Conservation (phyloP, 768 basidiomycete genomes). For the Ramaria sp. region DNA sequence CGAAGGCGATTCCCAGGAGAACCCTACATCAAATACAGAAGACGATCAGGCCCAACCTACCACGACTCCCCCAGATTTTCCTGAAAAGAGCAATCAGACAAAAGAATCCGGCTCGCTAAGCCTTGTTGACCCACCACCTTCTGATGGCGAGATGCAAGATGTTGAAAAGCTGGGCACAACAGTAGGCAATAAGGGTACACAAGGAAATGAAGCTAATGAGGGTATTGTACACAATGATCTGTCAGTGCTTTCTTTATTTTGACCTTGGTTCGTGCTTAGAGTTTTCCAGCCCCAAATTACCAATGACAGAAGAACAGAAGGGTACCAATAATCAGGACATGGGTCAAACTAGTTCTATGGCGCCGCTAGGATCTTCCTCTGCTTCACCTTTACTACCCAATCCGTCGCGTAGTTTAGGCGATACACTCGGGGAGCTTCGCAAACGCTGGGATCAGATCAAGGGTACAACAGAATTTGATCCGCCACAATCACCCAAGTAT, state of each 20-base stretch:
- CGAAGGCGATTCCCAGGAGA: neutral
- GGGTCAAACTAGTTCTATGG: constrained; percentile 3
- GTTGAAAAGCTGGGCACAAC: neutral
- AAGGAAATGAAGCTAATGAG: no score
- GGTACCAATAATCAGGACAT: constrained; percentile 7
- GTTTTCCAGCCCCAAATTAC: neutral
- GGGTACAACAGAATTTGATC: constrained; percentile 25
- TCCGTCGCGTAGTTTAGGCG: constrained; percentile 71
- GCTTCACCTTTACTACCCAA: constrained; percentile 35
- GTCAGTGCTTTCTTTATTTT: neutral
- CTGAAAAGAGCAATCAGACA: constrained; percentile 28
- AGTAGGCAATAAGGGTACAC: no score
- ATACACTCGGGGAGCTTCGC: constrained; percentile 70
- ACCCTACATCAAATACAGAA: constrained; percentile 9
- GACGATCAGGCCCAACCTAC: constrained; percentile 22
- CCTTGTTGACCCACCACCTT: no score
- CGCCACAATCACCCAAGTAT: constrained; percentile 10
- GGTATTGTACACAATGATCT: no score
- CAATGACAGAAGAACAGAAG: constrained; percentile 3
- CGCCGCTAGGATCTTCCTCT: constrained; percentile 30
- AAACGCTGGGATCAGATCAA: constrained; percentile 80
- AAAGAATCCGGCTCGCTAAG: constrained; percentile 21
- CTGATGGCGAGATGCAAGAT: neutral
- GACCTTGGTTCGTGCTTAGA: neutral
- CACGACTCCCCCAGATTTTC: constrained; percentile 32